Evolutionary conservation across 768 basidiomycete genomes (phyloP).

Genomic region (Candolleomyces aberdarensis): DNA sequence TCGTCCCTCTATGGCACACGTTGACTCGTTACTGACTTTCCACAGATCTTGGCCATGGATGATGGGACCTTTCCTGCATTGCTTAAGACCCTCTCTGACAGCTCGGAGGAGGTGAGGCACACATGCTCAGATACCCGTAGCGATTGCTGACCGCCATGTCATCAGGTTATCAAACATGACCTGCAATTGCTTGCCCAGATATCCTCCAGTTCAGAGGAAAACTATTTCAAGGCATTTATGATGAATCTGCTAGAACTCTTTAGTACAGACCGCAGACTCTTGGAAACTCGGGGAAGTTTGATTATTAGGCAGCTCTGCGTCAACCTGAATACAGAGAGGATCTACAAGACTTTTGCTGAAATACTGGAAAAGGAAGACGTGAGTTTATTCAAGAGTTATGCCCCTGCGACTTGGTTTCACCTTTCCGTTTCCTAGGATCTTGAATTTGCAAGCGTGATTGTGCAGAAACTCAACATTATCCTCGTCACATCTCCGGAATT

Average conservation of each 20-base stretch:
- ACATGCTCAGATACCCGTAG: too few relatives aligned
- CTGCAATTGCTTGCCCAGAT: conserved; percentile 95
- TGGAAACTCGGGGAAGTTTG: conserved; percentile 90
- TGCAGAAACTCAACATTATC: conserved; percentile 96
- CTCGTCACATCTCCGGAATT: conserved; percentile 95
- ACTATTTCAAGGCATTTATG: conserved; percentile 96
- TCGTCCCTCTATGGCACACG: neutral
- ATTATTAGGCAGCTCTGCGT: conserved; percentile 95
- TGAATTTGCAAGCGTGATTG: conserved; percentile 96
- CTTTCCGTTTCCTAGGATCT: conserved; percentile 60
- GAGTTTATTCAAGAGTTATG: conserved; percentile 14
- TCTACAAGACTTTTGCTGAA: conserved; percentile 95
- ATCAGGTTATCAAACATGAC: conserved; percentile 92
- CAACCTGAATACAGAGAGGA: conserved; percentile 91
- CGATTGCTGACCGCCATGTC: too few relatives aligned
- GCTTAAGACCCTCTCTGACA: conserved; percentile 93
- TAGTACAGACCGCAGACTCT: conserved; percentile 85
- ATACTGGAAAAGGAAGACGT: conserved; percentile 98
- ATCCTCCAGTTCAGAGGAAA: conserved; percentile 91
- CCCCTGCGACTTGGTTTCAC: too few relatives aligned
- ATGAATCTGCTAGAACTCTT: conserved; percentile 91
- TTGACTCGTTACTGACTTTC: neutral
- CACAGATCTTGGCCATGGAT: conserved; percentile 90
- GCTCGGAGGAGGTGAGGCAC: conserved; percentile 78
- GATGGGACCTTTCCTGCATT: conserved; percentile 96